Evolutionary conservation across 2,329 filamentous ascomycete species (phyloP).

Genomic region (Pseudohalonectria lignicola): DNA sequence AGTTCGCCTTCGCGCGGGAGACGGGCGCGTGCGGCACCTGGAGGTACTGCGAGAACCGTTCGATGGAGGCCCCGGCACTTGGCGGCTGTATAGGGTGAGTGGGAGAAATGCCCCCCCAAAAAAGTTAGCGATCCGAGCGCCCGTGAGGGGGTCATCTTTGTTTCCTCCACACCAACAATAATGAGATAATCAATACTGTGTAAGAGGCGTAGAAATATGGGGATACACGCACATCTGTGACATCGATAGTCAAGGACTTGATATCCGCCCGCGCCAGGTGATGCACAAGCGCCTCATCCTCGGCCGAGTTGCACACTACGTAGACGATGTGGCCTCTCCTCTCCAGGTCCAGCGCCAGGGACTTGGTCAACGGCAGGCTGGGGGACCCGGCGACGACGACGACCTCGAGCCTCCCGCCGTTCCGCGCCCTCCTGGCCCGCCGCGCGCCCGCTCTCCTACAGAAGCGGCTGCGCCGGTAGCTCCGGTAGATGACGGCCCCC

Average conservation of each 20-base stretch:
- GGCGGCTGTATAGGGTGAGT: slow-evolving; percentile 43
- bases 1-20: slow-evolving; percentile 63
- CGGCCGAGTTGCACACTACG: slow-evolving; percentile 71
- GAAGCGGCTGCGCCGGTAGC: slow-evolving; percentile 39
- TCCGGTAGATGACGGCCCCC: slow-evolving; percentile 49
- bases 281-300: slow-evolving; percentile 74
- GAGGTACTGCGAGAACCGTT: slow-evolving; percentile 60
- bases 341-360: slow-evolving; percentile 77
- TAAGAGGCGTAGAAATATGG: slow-evolving; percentile 1
- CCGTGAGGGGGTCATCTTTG: too few relatives aligned
- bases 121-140: too few relatives aligned
- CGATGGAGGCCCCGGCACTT: slow-evolving; percentile 56
- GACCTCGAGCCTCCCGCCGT: slow-evolving; percentile 81
- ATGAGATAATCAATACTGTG: neutral
- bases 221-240: slow-evolving; percentile 62
- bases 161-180: too few relatives aligned
- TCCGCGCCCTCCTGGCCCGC: slow-evolving; percentile 66
- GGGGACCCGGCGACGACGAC: slow-evolving; percentile 81
- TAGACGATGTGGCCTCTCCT: slow-evolving; percentile 89
- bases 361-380: slow-evolving; percentile 71
- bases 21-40: slow-evolving; percentile 66
- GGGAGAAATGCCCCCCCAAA: neutral
- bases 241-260: slow-evolving; percentile 69
- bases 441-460: slow-evolving; percentile 58
- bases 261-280: slow-evolving; percentile 72